Base-by-base conservation (phyloP, 768 basidiomycete species). In the Mycena vitilis region DNA sequence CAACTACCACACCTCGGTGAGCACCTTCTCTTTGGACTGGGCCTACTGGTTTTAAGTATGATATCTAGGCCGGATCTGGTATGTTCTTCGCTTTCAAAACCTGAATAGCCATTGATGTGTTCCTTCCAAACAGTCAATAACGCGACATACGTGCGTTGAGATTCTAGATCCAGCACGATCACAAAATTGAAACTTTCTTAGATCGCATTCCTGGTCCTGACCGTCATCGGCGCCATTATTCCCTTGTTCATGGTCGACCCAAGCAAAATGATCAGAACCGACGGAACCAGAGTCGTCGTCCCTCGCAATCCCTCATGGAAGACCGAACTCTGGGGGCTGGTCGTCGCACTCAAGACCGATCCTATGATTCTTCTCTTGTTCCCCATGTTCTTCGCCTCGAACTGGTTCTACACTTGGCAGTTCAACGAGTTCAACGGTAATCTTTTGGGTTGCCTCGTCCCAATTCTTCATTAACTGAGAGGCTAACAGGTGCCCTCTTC, bases 341-440 rank as follows among this genome's bases (percentile, higher is more conserved):
- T 85, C 79, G 71, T 90, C 53, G 87, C 91, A 3, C 81, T 95
- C 51, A 85, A 81, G 63, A 89, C 86, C 15, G 94, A 95, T 73
- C 92, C 91, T 0, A 82, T 84, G 79, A 88, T 95, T 72, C 67
- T 94, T 18, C 80, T 93, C 5, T 84, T 95, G 22, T 92, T 95
- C 82, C 94, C 94, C 15, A 92, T 95, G 90, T 94, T 95, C 79
- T 88, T 94, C 62, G 88, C 91, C 10, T 91, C 89, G 48, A 94
- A 94, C 77, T 94, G 91, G 87, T 94, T 94, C 80, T 94, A 94
- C 75, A 90, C 93, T 3, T 94, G 91, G 91, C 92, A 94, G 78
- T 91, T 91, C 79, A 94, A 92, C 69, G 91, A 88, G 56, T 95
- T 85, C 78, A 95, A 95, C 73, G 88, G 83, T 70, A 45, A 30